These are phyloP conservation scores for Citrus glauca DNA, from an alignment of 345 rosid species.

Conservation along the genomic window DNA sequence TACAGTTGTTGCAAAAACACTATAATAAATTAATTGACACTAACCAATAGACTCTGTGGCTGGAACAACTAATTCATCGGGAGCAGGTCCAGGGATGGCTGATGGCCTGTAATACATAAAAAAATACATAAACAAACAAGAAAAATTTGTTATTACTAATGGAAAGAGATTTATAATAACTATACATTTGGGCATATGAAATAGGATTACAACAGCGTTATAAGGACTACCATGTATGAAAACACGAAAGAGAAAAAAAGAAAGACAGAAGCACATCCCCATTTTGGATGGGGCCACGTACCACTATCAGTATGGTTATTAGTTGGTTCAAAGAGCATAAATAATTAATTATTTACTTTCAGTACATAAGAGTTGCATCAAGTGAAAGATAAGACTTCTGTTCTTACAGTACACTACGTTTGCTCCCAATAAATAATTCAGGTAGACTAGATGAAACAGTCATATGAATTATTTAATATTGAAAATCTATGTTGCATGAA, in stretches of 20 bases:
- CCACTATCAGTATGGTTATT: not conserved
- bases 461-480: not conserved
- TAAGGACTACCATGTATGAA: not conserved
- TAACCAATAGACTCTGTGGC: constrained; percentile 88
- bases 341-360: not conserved
- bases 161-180: not conserved
- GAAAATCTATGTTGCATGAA: not conserved
- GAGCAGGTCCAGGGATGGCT: constrained; percentile 92
- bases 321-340: not conserved
- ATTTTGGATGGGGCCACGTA: not conserved
- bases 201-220: not conserved
- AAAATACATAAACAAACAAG: not conserved
- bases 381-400: not conserved
- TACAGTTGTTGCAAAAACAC: not conserved
- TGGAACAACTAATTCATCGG: constrained; percentile 82
- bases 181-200: not conserved
- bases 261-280: not conserved
- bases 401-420: not conserved
- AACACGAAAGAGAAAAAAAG: not conserved
- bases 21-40: constrained; percentile 22
- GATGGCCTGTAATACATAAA: constrained; percentile 61
- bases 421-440: not conserved
- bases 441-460: not conserved
- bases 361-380: not conserved
- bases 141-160: not conserved